Evolutionary conservation across 83 land plant genomes (phyloP), one percentile per base, ranked within the genome.

Genomic region (Diphasiastrum complanatum): DNA sequence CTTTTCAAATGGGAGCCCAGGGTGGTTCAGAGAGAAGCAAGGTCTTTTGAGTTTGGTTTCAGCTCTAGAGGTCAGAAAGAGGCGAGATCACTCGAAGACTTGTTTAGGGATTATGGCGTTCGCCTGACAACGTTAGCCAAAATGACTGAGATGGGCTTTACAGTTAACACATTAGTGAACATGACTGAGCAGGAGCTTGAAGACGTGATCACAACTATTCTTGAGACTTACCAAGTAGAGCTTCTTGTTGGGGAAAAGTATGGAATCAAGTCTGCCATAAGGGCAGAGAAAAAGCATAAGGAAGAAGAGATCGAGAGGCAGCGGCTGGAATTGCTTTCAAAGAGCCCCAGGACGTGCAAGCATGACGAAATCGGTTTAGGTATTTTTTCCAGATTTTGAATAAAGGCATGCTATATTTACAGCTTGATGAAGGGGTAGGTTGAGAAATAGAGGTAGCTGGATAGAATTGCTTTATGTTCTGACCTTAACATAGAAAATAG

Each of bases 131-230:
- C 97, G 31, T 78, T 78, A 47, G 82, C 81, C 33, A 83, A 82
- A 71, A 76, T 91, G 58, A 81, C 81, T 11, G 89, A 91, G 70
- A 73, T 91, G 68, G 97, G 97, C 8, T 91, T 91, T 75, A 91
- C 97, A 6, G 82, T 77, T 49, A 81, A 67, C 48, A 91, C 97
- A 16, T 68, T 91, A 38, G 36, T 87, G 51, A 77, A 83, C 67
- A 86, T 90, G 97, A 82, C 51, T 54, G 97, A 91, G 10, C 85
- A 73, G 36, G 97, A 91, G 72, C 60, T 91, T 10, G 97, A 91
- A 55, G 92, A 87, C 48, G 78, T 91, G 63, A 84, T 87, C 75
- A 69, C 73, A 51, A 77, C 86, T 63, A 64, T 91, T 33, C 52
- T 75, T 27, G 95, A 91, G 2, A 62, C 78, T 10, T 87, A 82